A percentile compares a stretch with the other conserved stretches of the same genome.
Evolutionary conservation across 2,329 filamentous ascomycete genomes (phyloP).

Genomic region (Xenosphaeropsis pyriputrescens): DNA sequence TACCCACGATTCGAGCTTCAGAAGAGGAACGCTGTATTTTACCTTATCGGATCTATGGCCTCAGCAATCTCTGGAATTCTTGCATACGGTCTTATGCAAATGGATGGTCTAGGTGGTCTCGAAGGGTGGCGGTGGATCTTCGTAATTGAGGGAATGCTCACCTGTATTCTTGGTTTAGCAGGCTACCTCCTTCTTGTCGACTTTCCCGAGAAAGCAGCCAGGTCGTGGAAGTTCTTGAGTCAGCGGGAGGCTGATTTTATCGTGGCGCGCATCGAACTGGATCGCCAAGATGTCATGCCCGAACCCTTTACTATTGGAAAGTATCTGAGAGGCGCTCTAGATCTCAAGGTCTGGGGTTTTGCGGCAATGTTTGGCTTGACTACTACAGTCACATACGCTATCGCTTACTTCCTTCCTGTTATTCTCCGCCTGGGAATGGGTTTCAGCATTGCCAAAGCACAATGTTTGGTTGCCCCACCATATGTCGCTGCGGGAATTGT

Average conservation of each 20-base stretch:
- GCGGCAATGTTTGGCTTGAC: conserved; percentile 46
- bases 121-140: conserved; percentile 54
- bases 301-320: conserved; percentile 30
- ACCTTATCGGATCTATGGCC: conserved; percentile 51
- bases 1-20: conserved; percentile 46
- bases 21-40: conserved; percentile 55
- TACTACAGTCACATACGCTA: conserved; percentile 59
- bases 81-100: conserved; percentile 41
- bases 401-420: conserved; percentile 68
- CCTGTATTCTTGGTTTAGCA: conserved; percentile 31
- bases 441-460: conserved; percentile 32
- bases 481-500: conserved; percentile 29
- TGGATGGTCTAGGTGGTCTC: conserved; percentile 17
- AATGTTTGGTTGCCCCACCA: conserved; percentile 39
- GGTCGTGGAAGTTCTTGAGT: conserved; percentile 31
- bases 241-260: conserved; percentile 35
- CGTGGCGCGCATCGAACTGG: conserved; percentile 35
- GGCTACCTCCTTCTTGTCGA: conserved; percentile 46
- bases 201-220: conserved; percentile 42
- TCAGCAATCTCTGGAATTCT: conserved; percentile 40
- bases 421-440: conserved; percentile 45
- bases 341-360: conserved; percentile 48
- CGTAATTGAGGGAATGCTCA: conserved; percentile 29
- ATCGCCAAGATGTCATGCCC: conserved; percentile 35
- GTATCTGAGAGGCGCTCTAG: conserved; percentile 30